Base-by-base conservation (phyloP, 331 rosid genomes). In the Acacia pycnantha region DNA sequence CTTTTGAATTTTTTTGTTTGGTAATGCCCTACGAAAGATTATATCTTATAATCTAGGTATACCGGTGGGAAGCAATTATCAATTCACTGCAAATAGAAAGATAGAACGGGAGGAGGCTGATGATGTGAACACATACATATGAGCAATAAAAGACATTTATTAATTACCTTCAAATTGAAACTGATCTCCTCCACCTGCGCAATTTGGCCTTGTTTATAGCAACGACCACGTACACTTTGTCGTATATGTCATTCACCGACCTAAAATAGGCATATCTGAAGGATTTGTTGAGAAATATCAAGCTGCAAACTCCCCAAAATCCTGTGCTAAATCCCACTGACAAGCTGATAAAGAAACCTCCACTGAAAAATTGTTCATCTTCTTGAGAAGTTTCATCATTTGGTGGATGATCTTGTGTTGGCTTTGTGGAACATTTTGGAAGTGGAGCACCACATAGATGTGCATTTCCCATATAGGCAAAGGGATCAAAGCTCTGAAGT, bases 361-460 rank as follows among this genome's bases (percentile, higher is more conserved):
- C n/a, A n/a, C n/a, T n/a, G n/a, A n/a, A n/a, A n/a, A n/a, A n/a
- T n/a, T n/a, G 1, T 10, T 21, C 31, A 40, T 68, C 51, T 22
- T 59, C 33, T 40, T 40, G 11, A 21, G 47, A 11, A 4, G 3
- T 26, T 11, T 11, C 51, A 41, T 41, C 73, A 68, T 35, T 18
- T 8, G n/a, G 48, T 3, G 41, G 41, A 37, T 35, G 15, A 18
- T 37, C 18, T 68, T 10, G 26, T 40, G 18, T 68, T 68, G 2
- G 29, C 19, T 11, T 41, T 19, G 16, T 11, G 51, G 51, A 18
- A n/a, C 51, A 69, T 40, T 21, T 11, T 11, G 33, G 48, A 11
- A 79, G 76, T 8, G 76, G 68, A 14, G 21, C n/a, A 3, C 82
- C 82, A 15, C 82, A 68, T 2, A 79, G 76, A 37, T 51, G 16